Evolutionary conservation across 139 green algal species (phyloP).

Genomic region (Tetradesmus lagerheimii): DNA sequence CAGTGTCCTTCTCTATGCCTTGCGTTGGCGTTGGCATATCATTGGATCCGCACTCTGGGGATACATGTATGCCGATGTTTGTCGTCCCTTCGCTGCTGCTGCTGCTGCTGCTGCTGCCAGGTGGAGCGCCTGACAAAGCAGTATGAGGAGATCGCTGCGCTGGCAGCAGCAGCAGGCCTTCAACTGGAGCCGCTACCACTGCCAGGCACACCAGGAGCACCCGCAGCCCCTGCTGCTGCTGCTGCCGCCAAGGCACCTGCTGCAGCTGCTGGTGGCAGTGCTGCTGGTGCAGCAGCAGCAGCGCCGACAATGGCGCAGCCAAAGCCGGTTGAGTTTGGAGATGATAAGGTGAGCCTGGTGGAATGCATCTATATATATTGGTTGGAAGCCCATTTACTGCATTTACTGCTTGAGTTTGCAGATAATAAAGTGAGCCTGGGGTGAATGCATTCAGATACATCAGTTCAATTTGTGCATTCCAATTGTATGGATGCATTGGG

Average conservation of each 20-base stretch:
- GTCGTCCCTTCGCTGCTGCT: too few species aligned
- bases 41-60: too few species aligned
- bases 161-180: slow-evolving; percentile 41
- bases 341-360: neutral
- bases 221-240: neutral
- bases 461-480: too few species aligned
- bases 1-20: too few species aligned
- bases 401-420: too few species aligned
- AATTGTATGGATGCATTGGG: too few species aligned
- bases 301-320: neutral
- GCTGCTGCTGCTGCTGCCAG: neutral
- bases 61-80: too few species aligned
- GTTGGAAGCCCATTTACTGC: too few species aligned
- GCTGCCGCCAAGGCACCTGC: neutral
- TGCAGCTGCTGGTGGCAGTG: neutral
- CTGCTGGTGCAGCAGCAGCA: slow-evolving; percentile 16
- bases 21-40: too few species aligned
- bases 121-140: slow-evolving; percentile 29
- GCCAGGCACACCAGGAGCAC: neutral
- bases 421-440: too few species aligned
- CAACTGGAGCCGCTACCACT: slow-evolving; percentile 31
- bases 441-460: too few species aligned
- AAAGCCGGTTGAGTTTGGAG: slow-evolving; percentile 11
- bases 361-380: neutral
- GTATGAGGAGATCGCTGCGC: slow-evolving; percentile 42